These are phyloP conservation scores for Heliamphora exappendiculata DNA, from an alignment of 148 eudicot genomes.

Conservation along the genomic window DNA sequence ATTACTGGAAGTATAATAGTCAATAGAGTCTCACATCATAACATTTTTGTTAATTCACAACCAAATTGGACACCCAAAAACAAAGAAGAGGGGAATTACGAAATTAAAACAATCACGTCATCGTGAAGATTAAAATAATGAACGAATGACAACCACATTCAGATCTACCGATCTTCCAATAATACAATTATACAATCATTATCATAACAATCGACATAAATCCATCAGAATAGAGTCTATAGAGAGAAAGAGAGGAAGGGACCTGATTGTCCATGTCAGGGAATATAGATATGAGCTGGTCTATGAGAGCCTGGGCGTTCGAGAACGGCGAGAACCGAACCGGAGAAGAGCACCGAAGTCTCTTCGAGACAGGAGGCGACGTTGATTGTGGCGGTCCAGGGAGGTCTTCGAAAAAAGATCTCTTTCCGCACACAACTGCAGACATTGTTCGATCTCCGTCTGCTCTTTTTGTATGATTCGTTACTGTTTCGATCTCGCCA, in stretches of 20 bases:
- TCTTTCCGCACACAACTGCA: constrained; percentile 43
- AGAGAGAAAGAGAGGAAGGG: not conserved
- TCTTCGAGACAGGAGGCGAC: constrained; percentile 45
- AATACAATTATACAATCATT: not conserved
- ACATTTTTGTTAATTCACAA: not conserved
- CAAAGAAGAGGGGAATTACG: not conserved
- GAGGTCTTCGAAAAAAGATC: constrained; percentile 59
- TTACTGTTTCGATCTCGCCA: not conserved
- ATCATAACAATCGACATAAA: not conserved
- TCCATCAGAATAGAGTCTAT: not conserved
- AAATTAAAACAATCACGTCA: not conserved
- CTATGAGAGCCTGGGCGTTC: constrained; percentile 20
- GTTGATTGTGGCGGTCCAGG: constrained; percentile 38
- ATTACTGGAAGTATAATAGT: not conserved
- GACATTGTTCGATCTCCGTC: constrained; percentile 35
- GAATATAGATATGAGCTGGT: constrained; percentile 37
- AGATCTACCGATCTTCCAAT: not conserved
- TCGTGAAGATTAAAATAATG: not conserved
- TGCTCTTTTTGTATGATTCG: not conserved
- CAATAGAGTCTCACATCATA: not conserved
- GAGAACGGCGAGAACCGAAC: constrained; percentile 30
- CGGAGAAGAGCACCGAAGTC: constrained; percentile 55
- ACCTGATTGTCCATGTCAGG: constrained; percentile 42
- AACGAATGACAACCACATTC: not conserved
- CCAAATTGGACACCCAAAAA: not conserved